phyloP scores from a whole-genome alignment of 2,329 filamentous ascomycete genomes.

The Berkeleyomyces rouxiae region DNA sequence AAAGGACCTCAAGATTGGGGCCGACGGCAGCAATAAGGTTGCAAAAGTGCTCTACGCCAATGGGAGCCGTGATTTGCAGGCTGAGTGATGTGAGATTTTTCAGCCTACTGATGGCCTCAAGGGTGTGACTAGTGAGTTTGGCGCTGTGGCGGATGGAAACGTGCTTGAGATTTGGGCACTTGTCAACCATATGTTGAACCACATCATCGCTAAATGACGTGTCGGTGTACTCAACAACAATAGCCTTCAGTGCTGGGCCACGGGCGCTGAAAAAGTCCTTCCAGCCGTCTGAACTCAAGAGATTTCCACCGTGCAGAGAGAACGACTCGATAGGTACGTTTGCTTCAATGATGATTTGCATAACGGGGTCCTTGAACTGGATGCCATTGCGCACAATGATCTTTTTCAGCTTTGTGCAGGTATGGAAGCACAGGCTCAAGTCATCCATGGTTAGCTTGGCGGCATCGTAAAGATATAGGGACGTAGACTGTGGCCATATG shows the following conservation, averaged over 20 bases:
- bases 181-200: constrained; percentile 40
- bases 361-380: constrained; percentile 72
- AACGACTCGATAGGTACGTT: constrained; percentile 53
- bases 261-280: constrained; percentile 47
- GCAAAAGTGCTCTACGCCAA: constrained; percentile 40
- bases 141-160: constrained; percentile 75
- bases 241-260: constrained; percentile 44
- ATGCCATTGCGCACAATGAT: constrained; percentile 73
- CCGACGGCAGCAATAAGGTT: constrained; percentile 48
- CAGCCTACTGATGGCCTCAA: constrained; percentile 48
- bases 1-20: constrained; percentile 54
- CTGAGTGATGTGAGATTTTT: constrained; percentile 55
- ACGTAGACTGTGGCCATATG: constrained; percentile 32
- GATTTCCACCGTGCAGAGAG: constrained; percentile 69
- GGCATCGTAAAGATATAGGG: constrained; percentile 40
- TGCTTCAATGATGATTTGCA: constrained; percentile 65
- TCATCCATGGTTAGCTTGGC: constrained; percentile 57
- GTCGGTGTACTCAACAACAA: constrained; percentile 76
- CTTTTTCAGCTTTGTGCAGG: constrained; percentile 49
- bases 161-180: constrained; percentile 52
- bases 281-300: constrained; percentile 66
- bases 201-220: constrained; percentile 61
- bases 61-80: constrained; percentile 45
- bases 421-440: constrained; percentile 63
- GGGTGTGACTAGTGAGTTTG: constrained; percentile 46